Base-by-base conservation (phyloP, 768 basidiomycete species). In the Panellus pusillus region DNA sequence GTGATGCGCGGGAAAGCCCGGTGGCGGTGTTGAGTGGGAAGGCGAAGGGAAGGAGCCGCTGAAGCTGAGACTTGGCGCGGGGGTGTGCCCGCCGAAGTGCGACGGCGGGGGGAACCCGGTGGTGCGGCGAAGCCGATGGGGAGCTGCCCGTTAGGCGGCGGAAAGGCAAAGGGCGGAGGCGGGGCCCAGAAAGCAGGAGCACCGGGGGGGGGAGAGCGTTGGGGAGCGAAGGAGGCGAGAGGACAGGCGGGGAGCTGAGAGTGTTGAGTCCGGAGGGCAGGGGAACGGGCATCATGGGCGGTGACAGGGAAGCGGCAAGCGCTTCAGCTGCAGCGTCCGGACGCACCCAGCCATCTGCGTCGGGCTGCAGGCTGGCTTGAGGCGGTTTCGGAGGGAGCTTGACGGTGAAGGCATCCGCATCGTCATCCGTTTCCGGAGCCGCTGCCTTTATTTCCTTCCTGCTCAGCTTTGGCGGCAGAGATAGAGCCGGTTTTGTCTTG, bases 331-430 rank as follows among this genome's bases (percentile, higher is more conserved):
- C 57, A 9, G 59, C 43, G 32, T 53, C 52, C 4, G 59, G 59
- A 13, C 49, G 52, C 44, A 61, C 59, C 59, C 59, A 61, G 17
- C 59, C 59, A 39, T 61, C 59, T 2, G 55, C 59, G 45, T 61
- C 59, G 2, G 59, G 59, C 45, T 55, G 37, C 29, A 56, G 19
- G 36, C 11, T 17, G 14, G 46, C 39, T 15, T 39, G 39, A 17
- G 50, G 39, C n/a, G 42, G 42, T 15, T 19, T 2, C 4, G 50
- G 42, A 19, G 40, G 55, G 12, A 56, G 47, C 20, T 55, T 60
- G 37, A 56, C 58, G 12, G 44, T 50, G 39, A 55, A 52, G 11
- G 44, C 55, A 3, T 48, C 54, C 18, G 20, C 47, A 17, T 52
- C 50, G 9, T 28, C 35, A 19, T 42, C 9, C 40, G 31, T 24